These are phyloP conservation scores for Prorocentrum cordatum DNA, from an alignment of 169 alveolate species.

Conservation along the genomic window DNA sequence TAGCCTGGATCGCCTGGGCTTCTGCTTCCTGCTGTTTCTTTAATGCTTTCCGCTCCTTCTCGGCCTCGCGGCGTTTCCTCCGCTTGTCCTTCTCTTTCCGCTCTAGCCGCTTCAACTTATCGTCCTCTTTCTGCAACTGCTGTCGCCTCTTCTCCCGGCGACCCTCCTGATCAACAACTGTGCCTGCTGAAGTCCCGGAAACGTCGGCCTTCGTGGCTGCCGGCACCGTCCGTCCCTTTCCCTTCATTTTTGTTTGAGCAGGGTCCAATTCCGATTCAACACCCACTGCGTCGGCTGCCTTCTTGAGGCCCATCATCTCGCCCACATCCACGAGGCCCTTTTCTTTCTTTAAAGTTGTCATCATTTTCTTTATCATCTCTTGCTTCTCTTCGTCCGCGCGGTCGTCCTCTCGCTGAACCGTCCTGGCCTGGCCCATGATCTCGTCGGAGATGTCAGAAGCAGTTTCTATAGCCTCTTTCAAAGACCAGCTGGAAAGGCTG, in stretches of 20 bases:
- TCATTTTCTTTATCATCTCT: slow-evolving; percentile 61
- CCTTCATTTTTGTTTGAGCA: neutral
- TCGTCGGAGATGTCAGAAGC: slow-evolving; percentile 33
- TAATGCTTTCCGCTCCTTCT: slow-evolving; percentile 25
- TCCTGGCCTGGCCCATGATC: slow-evolving; percentile 29
- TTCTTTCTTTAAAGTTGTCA: slow-evolving; percentile 55
- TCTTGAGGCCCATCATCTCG: slow-evolving; percentile 28
- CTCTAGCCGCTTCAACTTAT: neutral
- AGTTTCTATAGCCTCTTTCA: slow-evolving; percentile 33
- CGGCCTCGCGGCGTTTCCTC: slow-evolving; percentile 12
- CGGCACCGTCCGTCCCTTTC: neutral
- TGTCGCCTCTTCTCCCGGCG: neutral
- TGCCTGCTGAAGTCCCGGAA: neutral
- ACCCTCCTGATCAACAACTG: neutral
- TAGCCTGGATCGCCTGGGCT: neutral
- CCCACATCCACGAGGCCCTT: slow-evolving; percentile 26
- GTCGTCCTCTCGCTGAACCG: neutral
- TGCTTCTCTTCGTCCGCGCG: neutral
- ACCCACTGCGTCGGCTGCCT: neutral
- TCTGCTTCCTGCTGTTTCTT: neutral
- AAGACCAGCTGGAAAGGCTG: slow-evolving; percentile 32
- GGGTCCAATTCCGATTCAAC: neutral
- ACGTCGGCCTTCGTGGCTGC: neutral
- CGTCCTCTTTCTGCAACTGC: slow-evolving; percentile 3
- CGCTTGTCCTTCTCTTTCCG: neutral